These are phyloP conservation scores for Phellopilus nigrolimitatus DNA, from an alignment of 1,284 basidiomycete species.

Conservation along the genomic window DNA sequence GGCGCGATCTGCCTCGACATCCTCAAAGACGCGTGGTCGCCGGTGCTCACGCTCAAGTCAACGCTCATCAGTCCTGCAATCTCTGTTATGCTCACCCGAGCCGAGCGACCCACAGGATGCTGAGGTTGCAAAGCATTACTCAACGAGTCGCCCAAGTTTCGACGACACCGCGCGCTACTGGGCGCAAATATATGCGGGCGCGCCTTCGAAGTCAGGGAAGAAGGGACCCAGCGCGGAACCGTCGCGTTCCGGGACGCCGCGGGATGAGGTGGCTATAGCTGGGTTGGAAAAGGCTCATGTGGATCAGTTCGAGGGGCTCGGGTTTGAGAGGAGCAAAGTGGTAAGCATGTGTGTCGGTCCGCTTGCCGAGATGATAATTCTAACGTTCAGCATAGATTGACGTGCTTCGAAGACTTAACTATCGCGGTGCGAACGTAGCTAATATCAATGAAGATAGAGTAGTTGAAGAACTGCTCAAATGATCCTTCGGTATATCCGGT, in stretches of 20 bases:
- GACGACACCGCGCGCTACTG: slow-evolving; percentile 93
- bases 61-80: slow-evolving; percentile 95
- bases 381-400: slow-evolving; percentile 58
- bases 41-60: slow-evolving; percentile 93
- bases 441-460: slow-evolving; percentile 58
- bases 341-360: slow-evolving; percentile 39
- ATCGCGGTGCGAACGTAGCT: slow-evolving; percentile 70
- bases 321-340: slow-evolving; percentile 73
- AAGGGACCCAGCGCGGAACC: slow-evolving; percentile 29
- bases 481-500: not conserved
- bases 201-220: slow-evolving; percentile 36
- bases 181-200: slow-evolving; percentile 86
- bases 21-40: slow-evolving; percentile 89
- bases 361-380: not conserved
- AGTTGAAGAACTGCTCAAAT: slow-evolving; percentile 54
- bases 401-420: slow-evolving; percentile 84
- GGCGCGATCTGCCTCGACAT: slow-evolving; percentile 90
- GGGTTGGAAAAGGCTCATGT: slow-evolving; percentile 72
- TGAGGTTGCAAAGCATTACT: slow-evolving; percentile 96
- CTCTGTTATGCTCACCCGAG: slow-evolving; percentile 92
- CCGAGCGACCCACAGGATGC: slow-evolving; percentile 98
- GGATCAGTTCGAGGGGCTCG: slow-evolving; percentile 65
- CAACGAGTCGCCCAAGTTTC: slow-evolving; percentile 82
- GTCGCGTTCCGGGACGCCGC: slow-evolving; percentile 27
- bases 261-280: slow-evolving; percentile 70